Evolutionary conservation across 2,329 filamentous ascomycete species (phyloP).

Genomic region (Cyanodermella asteris): DNA sequence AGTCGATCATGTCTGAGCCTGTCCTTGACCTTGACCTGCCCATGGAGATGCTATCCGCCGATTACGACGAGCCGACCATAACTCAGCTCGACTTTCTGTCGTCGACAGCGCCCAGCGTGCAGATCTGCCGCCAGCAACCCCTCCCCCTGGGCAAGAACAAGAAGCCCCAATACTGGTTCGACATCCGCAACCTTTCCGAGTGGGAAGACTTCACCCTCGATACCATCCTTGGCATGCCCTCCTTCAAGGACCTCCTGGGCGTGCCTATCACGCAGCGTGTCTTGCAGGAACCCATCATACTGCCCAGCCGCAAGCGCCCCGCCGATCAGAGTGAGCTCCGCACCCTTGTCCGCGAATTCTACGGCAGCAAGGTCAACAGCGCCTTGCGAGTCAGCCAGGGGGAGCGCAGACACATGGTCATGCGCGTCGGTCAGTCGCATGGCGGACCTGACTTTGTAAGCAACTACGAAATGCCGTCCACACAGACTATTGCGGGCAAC

Average conservation of each 20-base stretch:
- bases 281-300: constrained; percentile 33
- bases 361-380: constrained; percentile 69
- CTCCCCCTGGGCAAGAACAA: constrained; percentile 42
- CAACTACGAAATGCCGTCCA: constrained; percentile 30
- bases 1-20: constrained; percentile 3
- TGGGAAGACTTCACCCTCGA: constrained; percentile 62
- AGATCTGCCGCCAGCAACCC: constrained; percentile 58
- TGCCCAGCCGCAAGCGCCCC: constrained; percentile 40
- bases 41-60: constrained; percentile 21
- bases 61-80: constrained; percentile 26
- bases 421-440: constrained; percentile 18
- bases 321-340: constrained; percentile 61
- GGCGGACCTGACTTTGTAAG: constrained; percentile 29
- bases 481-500: constrained; percentile 25
- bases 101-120: constrained; percentile 56
- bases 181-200: constrained; percentile 64
- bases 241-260: constrained; percentile 49
- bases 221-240: constrained; percentile 50
- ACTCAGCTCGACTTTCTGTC: constrained; percentile 63
- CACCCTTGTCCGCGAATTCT: constrained; percentile 53
- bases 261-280: constrained; percentile 41
- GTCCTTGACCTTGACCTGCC: constrained; percentile 10
- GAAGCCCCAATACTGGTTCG: constrained; percentile 86
- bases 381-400: constrained; percentile 53
- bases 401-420: constrained; percentile 21